phyloP scores from a whole-genome alignment of 352 stramenopile species.

The Phytophthora crassamura region DNA sequence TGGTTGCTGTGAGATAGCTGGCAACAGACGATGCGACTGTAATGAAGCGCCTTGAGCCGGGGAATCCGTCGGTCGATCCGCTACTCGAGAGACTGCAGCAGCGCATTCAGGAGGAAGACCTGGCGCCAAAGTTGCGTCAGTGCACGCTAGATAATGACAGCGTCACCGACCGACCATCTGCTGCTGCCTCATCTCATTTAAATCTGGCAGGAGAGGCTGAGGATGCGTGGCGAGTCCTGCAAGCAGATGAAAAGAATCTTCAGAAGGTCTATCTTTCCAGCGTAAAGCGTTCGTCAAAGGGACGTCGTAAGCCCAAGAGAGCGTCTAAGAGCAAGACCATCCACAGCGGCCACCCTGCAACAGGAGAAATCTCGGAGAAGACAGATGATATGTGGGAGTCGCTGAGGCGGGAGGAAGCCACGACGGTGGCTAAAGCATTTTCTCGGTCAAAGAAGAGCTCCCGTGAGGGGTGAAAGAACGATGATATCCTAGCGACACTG shows the following conservation, averaged over 20 bases:
- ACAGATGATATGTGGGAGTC: constrained; percentile 47
- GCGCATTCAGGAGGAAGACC: constrained; percentile 8
- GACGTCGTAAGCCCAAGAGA: constrained; percentile 4
- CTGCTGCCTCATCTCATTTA: background rate
- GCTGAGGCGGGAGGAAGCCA: constrained; percentile 36
- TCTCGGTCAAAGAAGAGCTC: constrained; percentile 17
- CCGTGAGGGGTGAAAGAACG: background rate
- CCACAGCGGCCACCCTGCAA: background rate
- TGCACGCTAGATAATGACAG: constrained; percentile 3
- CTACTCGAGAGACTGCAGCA: constrained; percentile 32
- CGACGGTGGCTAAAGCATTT: constrained; percentile 37
- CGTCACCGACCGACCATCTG: background rate
- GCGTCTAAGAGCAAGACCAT: constrained; percentile 6
- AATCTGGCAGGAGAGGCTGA: constrained; percentile 30
- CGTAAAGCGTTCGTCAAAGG: constrained; percentile 4
- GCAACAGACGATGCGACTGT: constrained; percentile 38
- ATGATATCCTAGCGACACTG: background rate
- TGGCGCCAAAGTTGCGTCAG: constrained; percentile 14
- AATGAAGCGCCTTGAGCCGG: constrained; percentile 47
- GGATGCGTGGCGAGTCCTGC: constrained; percentile 54
- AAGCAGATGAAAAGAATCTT: constrained; percentile 59
- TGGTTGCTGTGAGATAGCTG: constrained; percentile 24
- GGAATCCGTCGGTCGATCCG: constrained; percentile 40
- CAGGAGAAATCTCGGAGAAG: constrained; percentile 44
- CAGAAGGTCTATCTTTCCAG: constrained; percentile 18